Percentiles rank a stretch among this genome's conserved stretches.
Conservation (phyloP, 768 basidiomycete genomes). For the Russula vinacea region DNA sequence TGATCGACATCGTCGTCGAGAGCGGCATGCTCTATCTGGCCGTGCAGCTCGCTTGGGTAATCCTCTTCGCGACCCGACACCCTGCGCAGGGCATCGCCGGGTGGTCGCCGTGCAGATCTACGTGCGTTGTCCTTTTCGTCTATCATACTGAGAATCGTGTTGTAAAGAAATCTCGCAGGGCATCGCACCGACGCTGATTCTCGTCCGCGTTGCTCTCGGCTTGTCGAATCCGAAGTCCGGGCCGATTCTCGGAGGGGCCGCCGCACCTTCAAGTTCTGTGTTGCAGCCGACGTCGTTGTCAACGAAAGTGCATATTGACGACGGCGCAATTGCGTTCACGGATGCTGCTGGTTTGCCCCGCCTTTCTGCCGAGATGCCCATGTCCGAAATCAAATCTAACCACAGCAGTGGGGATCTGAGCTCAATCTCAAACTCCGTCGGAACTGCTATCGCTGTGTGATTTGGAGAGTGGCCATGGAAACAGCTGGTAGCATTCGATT, state of each 20-base stretch:
- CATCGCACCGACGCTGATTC: conserved; percentile 19
- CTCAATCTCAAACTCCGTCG: neutral
- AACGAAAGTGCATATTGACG: conserved; percentile 4
- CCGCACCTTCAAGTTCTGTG: too few relatives aligned
- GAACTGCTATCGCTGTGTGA: neutral
- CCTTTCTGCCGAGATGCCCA: too few relatives aligned
- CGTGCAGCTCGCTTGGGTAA: conserved; percentile 42
- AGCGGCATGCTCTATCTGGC: conserved; percentile 43
- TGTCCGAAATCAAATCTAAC: neutral
- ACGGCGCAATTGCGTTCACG: neutral
- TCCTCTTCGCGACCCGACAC: conserved; percentile 38
- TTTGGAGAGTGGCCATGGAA: neutral
- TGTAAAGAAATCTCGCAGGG: conserved; percentile 7
- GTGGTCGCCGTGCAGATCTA: conserved; percentile 43
- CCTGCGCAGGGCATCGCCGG: conserved; percentile 40
- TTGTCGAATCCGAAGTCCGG: neutral
- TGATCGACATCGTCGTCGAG: conserved; percentile 41
- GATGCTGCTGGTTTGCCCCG: neutral
- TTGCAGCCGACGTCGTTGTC: neutral
- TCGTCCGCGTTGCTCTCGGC: conserved; percentile 22
- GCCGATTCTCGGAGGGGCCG: neutral
- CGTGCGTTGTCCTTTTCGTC: conserved; percentile 31
- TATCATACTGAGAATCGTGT: neutral
- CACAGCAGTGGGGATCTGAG: neutral
- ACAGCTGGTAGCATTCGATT: too few relatives aligned